These are phyloP conservation scores for Sclerotinia spermophila DNA, from an alignment of 2,329 filamentous ascomycete genomes.

Conservation along the genomic window DNA sequence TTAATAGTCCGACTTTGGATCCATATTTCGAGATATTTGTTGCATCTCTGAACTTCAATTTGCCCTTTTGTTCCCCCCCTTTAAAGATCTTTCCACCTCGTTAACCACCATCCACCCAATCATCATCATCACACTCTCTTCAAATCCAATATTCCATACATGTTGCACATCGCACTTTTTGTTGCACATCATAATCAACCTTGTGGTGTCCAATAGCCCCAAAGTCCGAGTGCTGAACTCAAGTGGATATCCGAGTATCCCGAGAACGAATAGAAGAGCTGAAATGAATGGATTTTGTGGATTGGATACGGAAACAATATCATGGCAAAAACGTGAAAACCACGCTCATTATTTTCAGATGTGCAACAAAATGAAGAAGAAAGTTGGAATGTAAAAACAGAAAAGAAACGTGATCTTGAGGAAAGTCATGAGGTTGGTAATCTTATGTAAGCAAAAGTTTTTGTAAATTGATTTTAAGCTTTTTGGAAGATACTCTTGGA, in stretches of 20 bases:
- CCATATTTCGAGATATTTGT: neutral
- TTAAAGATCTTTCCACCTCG: too few relatives aligned
- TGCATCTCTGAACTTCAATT: neutral
- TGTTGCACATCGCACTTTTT: conserved; percentile 18
- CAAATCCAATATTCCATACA: neutral
- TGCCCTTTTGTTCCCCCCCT: neutral
- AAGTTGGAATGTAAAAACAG: neutral
- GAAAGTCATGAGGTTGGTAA: neutral
- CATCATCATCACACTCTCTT: neutral
- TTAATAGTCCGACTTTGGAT: neutral
- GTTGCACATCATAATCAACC: conserved; percentile 10
- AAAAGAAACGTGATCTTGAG: neutral
- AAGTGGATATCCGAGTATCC: neutral
- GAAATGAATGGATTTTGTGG: neutral
- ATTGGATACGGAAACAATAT: neutral
- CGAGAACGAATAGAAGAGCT: neutral
- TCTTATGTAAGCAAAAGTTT: conserved; percentile 1
- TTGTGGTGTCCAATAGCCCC: neutral
- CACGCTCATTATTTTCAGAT: conserved; percentile 15
- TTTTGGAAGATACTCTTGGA: neutral
- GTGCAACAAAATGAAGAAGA: conserved; percentile 11
- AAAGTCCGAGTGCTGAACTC: neutral
- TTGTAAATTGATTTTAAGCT: neutral
- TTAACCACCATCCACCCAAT: neutral
- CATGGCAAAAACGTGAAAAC: conserved; percentile 21